Conservation (phyloP, 129 eudicot species). For the Solidago caesia region DNA sequence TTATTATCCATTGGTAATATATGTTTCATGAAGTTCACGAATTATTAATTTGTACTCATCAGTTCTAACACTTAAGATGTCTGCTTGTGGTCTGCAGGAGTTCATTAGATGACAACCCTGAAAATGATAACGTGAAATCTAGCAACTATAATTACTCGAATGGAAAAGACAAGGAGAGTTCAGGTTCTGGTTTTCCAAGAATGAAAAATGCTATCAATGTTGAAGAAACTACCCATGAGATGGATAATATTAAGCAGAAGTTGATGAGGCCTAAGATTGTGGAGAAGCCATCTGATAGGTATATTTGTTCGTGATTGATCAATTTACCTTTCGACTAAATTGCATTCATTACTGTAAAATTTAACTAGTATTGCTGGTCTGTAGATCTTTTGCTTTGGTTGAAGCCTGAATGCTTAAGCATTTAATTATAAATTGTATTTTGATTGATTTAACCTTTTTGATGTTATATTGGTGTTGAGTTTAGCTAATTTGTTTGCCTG, state of each 20-base stretch:
- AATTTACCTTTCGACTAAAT: not conserved
- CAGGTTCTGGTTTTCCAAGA: constrained; percentile 25
- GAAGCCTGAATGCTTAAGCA: no score
- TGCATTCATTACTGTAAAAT: no score
- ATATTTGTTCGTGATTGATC: not conserved
- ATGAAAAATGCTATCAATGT: constrained; percentile 21
- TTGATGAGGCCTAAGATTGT: not conserved
- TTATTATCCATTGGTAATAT: no score
- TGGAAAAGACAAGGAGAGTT: constrained; percentile 19
- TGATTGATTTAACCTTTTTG: not conserved
- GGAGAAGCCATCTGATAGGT: not conserved
- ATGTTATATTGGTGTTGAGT: no score
- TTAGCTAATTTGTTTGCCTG: not conserved
- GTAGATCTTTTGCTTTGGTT: no score
- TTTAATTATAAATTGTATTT: not conserved
- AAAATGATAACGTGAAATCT: not conserved
- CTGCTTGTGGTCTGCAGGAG: no score
- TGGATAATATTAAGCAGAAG: constrained; percentile 24
- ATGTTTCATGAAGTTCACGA: no score
- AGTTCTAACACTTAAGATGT: no score
- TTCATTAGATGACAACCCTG: no score
- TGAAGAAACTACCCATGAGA: constrained; percentile 26
- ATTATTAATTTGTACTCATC: no score
- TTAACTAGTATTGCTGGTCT: not conserved
- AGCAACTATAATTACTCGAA: constrained; percentile 24